These are phyloP conservation scores for Xerocomus minutiporus DNA, from an alignment of 1,284 basidiomycete species.

Conservation along the genomic window DNA sequence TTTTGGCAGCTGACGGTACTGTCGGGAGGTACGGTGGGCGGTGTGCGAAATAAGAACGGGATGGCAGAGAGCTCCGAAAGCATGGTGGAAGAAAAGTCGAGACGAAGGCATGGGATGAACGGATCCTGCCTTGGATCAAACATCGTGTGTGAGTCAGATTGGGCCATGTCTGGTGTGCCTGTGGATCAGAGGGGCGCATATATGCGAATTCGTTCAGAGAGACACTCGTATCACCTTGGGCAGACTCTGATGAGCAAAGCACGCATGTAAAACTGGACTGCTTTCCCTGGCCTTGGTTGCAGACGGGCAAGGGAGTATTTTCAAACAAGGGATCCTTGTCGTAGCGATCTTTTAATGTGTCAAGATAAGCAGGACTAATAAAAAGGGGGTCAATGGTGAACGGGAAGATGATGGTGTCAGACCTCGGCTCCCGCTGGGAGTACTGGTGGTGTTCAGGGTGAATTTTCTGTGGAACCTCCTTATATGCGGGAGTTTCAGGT, in stretches of 20 bases:
- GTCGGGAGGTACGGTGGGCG: constrained; percentile 8
- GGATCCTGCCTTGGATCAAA: neutral
- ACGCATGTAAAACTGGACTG: constrained; percentile 16
- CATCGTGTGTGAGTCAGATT: neutral
- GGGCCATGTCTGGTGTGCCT: constrained; percentile 8
- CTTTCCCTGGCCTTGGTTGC: constrained; percentile 12
- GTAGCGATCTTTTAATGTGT: neutral
- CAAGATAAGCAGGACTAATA: constrained; percentile 7
- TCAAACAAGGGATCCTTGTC: neutral
- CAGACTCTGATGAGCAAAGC: constrained; percentile 16
- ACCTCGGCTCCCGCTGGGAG: constrained; percentile 12
- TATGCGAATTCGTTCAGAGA: constrained; percentile 5
- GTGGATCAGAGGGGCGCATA: constrained; percentile 20
- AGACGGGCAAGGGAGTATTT: constrained; percentile 10
- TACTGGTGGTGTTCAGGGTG: neutral
- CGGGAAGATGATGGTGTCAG: constrained; percentile 7
- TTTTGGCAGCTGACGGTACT: neutral
- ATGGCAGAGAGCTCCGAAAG: constrained; percentile 31
- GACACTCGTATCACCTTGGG: constrained; percentile 23
- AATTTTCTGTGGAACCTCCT: neutral
- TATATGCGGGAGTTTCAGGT: constrained; percentile 16
- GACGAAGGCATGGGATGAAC: constrained; percentile 1
- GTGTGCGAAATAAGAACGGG: constrained; percentile 30
- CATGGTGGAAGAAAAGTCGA: constrained; percentile 15
- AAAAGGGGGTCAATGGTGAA: constrained; percentile 14